Percentiles rank a stretch among this genome's conserved stretches.
phyloP scores from a whole-genome alignment of 202 grass and related monocot genomes.

The Cymbopogon flexuosus region DNA sequence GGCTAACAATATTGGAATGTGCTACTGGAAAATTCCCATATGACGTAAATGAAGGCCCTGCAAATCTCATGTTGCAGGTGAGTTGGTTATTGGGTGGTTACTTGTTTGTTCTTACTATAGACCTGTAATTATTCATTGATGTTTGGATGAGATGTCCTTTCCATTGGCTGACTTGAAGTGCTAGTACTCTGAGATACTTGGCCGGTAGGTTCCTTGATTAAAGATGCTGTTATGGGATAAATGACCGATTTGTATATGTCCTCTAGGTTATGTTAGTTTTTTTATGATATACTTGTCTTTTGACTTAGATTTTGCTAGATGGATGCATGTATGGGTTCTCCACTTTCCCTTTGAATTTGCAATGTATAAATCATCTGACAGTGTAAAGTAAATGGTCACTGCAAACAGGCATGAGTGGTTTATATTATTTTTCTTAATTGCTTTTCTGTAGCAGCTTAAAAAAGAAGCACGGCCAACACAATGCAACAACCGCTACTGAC shows the following conservation, averaged over 20 bases:
- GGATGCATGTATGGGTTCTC: neutral
- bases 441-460: neutral
- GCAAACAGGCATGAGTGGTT: neutral
- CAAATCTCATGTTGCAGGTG: slow-evolving; percentile 97
- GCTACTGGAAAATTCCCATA: slow-evolving; percentile 95
- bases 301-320: neutral
- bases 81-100: neutral
- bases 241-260: neutral
- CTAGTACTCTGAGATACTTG: neutral
- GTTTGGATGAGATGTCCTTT: slow-evolving; percentile 5
- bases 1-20: slow-evolving; percentile 86
- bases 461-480: neutral
- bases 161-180: neutral
- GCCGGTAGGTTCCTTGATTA: neutral
- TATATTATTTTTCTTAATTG: neutral
- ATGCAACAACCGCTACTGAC: neutral
- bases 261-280: neutral
- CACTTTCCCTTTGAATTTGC: neutral
- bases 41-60: slow-evolving; percentile 81
- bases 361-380: neutral
- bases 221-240: neutral
- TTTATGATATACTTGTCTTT: neutral
- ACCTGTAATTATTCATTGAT: neutral
- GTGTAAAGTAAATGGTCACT: neutral
- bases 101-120: slow-evolving; percentile 17